Evolutionary conservation across 306 rosid genomes (phyloP), one percentile per base, ranked within the genome.

Genomic region (Begonia loranthoides): DNA sequence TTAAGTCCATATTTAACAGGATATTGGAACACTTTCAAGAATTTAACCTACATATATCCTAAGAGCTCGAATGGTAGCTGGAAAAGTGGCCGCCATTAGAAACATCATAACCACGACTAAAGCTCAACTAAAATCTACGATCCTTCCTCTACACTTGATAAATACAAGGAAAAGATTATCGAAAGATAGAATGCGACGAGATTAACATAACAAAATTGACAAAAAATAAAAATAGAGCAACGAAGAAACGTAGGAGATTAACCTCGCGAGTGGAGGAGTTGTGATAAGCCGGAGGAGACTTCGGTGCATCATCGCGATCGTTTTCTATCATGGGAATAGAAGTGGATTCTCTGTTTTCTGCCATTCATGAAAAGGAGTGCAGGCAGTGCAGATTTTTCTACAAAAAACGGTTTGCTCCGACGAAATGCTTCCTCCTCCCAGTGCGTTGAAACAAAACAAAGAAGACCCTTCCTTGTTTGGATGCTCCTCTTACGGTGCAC

Each of bases 221-320:
- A 12, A 15, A 45, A 28, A 54, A 11, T 3, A 36, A 4, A 19
- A 41, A 44, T 41, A 13, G 52, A 41, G 33, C 36, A 28, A 4
- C 3, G 36, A 28, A 7, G 41, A 49, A 56, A 50, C 55, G 12
- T 45, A 58, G 45, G 44, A n/a, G 47, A 43, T 56, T 4, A 5
- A 87, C 96, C 96, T 78, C 75, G 63, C 93, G 94, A 60, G 96
- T 88, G 56, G 93, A 76, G 17, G 88, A 84, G 60, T 77, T 81
- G 40, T 94, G 88, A 33, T 88, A 88, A 46, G 48, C 19, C 1
- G 94, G 96, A 1, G 88, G 88, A 62, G 88, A 74, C 72, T 77
- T 88, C 46, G 80, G 79, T 17, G 73, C 77, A 66, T 84, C 94
- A 62, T 88, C 90, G 55, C 79, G 73, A 71, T 87, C 87, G 13